A percentile compares a stretch with the other conserved stretches of the same genome.
Conservation (phyloP, 805 yeast species). For the Sugiyamaella mastotermitis region DNA sequence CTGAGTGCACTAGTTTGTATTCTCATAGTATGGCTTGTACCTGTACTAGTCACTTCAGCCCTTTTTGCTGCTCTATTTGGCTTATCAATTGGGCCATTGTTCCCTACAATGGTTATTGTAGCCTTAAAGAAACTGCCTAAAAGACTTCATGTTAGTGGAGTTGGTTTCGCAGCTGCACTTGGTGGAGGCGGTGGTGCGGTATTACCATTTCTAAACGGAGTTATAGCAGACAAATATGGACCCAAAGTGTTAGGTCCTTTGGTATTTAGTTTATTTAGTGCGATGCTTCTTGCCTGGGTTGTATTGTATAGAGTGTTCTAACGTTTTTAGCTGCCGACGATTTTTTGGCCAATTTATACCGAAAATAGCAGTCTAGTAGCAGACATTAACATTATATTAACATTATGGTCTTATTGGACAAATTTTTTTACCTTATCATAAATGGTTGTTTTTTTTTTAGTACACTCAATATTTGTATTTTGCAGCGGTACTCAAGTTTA, state of each 20-base stretch:
- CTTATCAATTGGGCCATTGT: conserved; percentile 59
- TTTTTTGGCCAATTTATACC: no score
- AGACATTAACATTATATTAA: no score
- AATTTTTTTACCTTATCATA: no score
- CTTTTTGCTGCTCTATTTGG: conserved; percentile 47
- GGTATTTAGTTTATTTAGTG: conserved; percentile 17
- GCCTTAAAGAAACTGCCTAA: conserved; percentile 57
- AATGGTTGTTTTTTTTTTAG: no score
- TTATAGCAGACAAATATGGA: conserved; percentile 29
- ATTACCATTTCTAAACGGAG: conserved; percentile 61
- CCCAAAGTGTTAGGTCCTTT: conserved; percentile 24
- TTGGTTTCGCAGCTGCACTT: conserved; percentile 69
- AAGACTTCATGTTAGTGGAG: conserved; percentile 53
- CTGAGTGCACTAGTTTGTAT: conserved; percentile 34
- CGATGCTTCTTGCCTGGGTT: conserved; percentile 23
- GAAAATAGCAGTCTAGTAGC: no score
- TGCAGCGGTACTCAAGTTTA: no score
- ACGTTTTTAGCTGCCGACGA: no score
- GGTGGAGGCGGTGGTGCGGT: conserved; percentile 81
- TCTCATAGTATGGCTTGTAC: conserved; percentile 44
- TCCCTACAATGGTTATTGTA: conserved; percentile 65
- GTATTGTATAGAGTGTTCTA: no score
- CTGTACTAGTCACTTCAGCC: conserved; percentile 40
- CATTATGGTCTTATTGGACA: no score
- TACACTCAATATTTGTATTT: no score